Base-by-base conservation (phyloP, 2,329 filamentous ascomycete species). In the Verticillium nubilum region DNA sequence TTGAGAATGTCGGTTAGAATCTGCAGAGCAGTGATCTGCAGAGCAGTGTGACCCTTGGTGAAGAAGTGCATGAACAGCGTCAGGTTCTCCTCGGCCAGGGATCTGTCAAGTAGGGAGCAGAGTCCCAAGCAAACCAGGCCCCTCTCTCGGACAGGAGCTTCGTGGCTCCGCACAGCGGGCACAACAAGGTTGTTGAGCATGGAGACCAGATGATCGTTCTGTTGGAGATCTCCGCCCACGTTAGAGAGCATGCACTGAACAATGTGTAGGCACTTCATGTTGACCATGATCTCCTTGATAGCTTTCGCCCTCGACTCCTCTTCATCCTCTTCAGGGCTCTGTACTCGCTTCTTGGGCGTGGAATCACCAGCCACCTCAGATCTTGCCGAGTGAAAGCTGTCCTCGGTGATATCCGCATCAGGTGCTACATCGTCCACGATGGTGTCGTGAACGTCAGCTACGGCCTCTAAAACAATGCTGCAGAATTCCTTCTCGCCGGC, bases 141-240 rank as follows among this genome's bases (percentile, higher is more conserved):
- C 59, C 92, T 86, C 75, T 99, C 95, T 62, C 95, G 86, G 52
- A 99, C 92, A 1, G 93, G 92, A 5, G 92, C 91, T 70, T 98
- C 93, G 67, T 97, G 92, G 69, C 90, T 95, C 65, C 94, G 88
- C 17, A 99, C 94, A 28, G 95, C 95, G 6, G 95, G 95, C 2
- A 99, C 92, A 52, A 99, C 91, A 9, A 99, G 83, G 65, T 95
- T 98, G 78, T 99, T 98, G 56, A 99, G 81, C 90, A 98, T 97
- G n/a, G 91, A 91, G 4, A 96, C 91, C n/a, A 98, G 78, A 69
- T 96, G 89, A 60, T 90, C 87, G 71, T 97, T 97, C 66, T 93
- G 85, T 74, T 97, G 92, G 37, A 98, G 80, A 68, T 90, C 90
- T 62, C 92, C 91, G 58, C 90, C 84, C 10, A 99, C 91, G 69